Evolutionary conservation across 495 filamentous ascomycete species (phyloP).

Genomic region (Penicillium lividum): DNA sequence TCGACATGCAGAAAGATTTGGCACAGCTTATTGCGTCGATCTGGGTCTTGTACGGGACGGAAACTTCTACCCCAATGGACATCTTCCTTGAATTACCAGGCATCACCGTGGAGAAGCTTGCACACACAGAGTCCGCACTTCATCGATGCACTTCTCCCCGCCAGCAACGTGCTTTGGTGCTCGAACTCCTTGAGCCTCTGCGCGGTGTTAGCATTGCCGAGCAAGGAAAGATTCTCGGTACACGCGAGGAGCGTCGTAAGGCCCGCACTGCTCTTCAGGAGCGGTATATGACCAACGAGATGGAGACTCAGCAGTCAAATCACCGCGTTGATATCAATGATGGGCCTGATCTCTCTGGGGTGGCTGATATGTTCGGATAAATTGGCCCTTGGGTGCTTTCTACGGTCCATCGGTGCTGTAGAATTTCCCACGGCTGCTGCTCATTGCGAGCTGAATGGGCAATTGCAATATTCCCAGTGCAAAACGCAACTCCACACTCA

Average conservation of each 20-base stretch:
- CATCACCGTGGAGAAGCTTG: conserved; percentile 48
- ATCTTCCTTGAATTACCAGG: conserved; percentile 61
- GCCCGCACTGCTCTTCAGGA: conserved; percentile 54
- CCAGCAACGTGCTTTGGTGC: conserved; percentile 76
- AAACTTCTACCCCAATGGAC: conserved; percentile 54
- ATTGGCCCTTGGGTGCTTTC: neutral
- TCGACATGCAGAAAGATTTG: conserved; percentile 92
- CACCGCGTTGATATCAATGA: conserved; percentile 54
- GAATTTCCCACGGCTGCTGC: neutral
- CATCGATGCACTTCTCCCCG: conserved; percentile 65
- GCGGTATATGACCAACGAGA: conserved; percentile 54
- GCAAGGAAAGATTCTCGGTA: conserved; percentile 73
- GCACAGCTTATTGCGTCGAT: conserved; percentile 86
- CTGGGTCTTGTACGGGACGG: conserved; percentile 66
- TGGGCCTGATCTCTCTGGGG: conserved; percentile 61
- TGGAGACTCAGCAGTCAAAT: conserved; percentile 46
- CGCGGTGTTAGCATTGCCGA: conserved; percentile 90
- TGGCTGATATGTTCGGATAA: conserved; percentile 69
- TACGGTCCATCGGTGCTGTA: neutral
- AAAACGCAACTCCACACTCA: neutral
- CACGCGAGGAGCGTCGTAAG: conserved; percentile 53
- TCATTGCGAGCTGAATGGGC: neutral
- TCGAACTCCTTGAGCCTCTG: conserved; percentile 84
- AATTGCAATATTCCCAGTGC: neutral
- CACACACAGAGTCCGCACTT: conserved; percentile 51